Percentiles rank a stretch among this genome's conserved stretches.
Conservation (phyloP, 805 yeast genomes). For the Kuraishia hungarica region DNA sequence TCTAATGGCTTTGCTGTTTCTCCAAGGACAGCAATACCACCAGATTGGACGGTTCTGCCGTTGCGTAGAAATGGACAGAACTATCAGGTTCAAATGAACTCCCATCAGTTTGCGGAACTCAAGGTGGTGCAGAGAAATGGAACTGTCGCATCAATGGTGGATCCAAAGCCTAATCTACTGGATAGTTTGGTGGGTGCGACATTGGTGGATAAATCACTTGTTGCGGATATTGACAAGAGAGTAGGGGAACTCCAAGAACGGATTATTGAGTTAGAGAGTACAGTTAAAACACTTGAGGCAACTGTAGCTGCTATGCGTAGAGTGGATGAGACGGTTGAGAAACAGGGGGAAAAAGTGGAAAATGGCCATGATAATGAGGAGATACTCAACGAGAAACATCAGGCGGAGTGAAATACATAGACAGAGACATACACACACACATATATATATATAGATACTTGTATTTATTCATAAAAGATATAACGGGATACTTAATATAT, state of each 20-base stretch:
- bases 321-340: background rate
- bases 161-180: background rate
- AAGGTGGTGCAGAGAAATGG: slow-evolving; percentile 1
- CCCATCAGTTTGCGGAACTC: slow-evolving; percentile 5
- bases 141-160: slow-evolving; percentile 3
- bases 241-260: slow-evolving; percentile 3
- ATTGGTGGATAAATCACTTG: background rate
- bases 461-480: background rate
- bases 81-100: slow-evolving; percentile 10
- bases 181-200: background rate
- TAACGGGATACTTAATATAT: too few species aligned
- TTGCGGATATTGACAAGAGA: background rate
- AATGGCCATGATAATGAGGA: too few species aligned
- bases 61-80: slow-evolving; percentile 6
- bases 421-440: background rate
- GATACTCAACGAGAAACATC: background rate
- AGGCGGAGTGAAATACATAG: background rate
- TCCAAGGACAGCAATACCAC: slow-evolving; percentile 13
- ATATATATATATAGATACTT: too few species aligned
- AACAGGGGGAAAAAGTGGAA: background rate
- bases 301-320: background rate
- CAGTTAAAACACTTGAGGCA: background rate
- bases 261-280: slow-evolving; percentile 14
- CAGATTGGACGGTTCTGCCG: slow-evolving; percentile 22
- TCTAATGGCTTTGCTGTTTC: background rate